Evolutionary conservation across 495 filamentous ascomycete species (phyloP).

Genomic region (Aspergillus bridgeri): DNA sequence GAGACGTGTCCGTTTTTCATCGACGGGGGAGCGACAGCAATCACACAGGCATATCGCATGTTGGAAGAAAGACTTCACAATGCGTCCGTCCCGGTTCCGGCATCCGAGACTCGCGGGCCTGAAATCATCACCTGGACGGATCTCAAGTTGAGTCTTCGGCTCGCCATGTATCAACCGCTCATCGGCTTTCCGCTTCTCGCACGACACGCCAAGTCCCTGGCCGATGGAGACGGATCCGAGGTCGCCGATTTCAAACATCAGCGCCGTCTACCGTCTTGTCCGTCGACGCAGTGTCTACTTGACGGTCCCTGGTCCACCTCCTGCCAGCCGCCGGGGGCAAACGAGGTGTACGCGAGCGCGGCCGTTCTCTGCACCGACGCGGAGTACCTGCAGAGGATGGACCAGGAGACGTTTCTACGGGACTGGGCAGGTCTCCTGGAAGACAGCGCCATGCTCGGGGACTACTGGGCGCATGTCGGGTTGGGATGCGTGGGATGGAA

Average conservation of each 20-base stretch:
- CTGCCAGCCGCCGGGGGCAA: conserved; percentile 41
- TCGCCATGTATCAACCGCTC: conserved; percentile 56
- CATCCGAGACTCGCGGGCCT: conserved; percentile 31
- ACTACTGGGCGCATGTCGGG: conserved; percentile 55
- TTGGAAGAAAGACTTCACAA: conserved; percentile 39
- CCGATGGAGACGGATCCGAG: conserved; percentile 47
- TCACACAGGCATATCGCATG: conserved; percentile 39
- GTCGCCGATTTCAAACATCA: conserved; percentile 49
- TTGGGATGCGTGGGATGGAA: conserved; percentile 57
- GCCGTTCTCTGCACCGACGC: conserved; percentile 66
- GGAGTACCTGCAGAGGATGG: conserved; percentile 37
- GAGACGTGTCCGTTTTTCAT: conserved; percentile 42
- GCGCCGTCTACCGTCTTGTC: conserved; percentile 29
- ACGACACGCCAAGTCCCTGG: conserved; percentile 49
- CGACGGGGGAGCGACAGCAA: conserved; percentile 29
- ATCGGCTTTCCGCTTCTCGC: conserved; percentile 55
- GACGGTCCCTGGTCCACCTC: conserved; percentile 38
- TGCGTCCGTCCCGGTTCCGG: conserved; percentile 44
- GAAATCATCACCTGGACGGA: conserved; percentile 45
- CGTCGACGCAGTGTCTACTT: conserved; percentile 35
- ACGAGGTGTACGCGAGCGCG: conserved; percentile 37
- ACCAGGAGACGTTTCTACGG: conserved; percentile 39
- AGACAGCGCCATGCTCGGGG: conserved; percentile 51
- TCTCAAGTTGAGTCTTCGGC: conserved; percentile 28
- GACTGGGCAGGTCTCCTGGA: conserved; percentile 43